phyloP scores from a whole-genome alignment of 495 filamentous ascomycete genomes.

The Xylaria grammica region DNA sequence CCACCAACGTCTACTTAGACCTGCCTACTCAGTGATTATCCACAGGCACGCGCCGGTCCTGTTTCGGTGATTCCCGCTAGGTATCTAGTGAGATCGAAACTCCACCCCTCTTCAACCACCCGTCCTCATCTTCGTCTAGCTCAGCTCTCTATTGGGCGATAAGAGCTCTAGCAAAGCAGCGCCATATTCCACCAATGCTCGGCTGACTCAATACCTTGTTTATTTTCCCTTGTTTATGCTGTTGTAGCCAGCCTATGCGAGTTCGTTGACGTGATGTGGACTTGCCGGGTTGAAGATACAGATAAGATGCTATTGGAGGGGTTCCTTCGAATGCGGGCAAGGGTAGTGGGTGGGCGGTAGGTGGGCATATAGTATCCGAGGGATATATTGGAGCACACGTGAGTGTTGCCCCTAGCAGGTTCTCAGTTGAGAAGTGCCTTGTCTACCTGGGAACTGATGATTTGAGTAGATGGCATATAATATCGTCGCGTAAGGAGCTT shows the following conservation, averaged over 20 bases:
- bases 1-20: background rate
- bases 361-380: background rate
- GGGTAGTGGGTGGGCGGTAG: background rate
- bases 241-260: conserved; percentile 3
- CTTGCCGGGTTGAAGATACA: conserved; percentile 1
- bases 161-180: background rate
- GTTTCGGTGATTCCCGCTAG: background rate
- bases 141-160: conserved; percentile 5
- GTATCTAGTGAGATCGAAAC: background rate
- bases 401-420: background rate
- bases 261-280: background rate
- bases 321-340: background rate
- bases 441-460: too few species aligned
- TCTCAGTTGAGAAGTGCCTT: background rate
- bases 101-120: background rate
- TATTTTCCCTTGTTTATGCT: background rate
- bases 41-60: background rate
- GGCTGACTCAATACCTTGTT: background rate
- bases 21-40: background rate
- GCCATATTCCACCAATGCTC: background rate
- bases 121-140: background rate
- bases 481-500: background rate
- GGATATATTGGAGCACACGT: background rate
- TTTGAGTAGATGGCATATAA: too few species aligned
- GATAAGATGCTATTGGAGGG: background rate